Evolutionary conservation across 2,329 filamentous ascomycete species (phyloP), one percentile per base, ranked within the genome.

Genomic region (Colletotrichum plurivorum): DNA sequence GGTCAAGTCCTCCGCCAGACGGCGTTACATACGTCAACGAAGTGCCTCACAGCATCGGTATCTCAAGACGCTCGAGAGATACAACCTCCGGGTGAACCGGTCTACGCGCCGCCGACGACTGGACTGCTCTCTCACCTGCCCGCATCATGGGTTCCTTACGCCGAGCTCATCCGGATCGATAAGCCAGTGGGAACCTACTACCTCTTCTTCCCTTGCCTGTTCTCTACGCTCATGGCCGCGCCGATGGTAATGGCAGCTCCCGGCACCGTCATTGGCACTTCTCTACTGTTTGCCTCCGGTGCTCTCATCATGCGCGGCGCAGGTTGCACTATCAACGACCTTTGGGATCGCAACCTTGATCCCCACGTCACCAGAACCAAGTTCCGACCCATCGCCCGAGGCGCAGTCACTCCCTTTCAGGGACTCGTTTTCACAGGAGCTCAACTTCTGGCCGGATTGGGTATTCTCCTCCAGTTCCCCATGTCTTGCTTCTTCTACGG

Each of bases 311-410:
- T 97, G 93, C 92, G 94, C 70, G 93, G 94, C 56, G 93, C 94
- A 20, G 94, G 94, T 59, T 97, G 94, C 79, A 92, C 92, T 18
- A 94, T 97, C 81, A 97, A 97, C 78, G 94, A 97, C 78, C 89
- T 97, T 58, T 95, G 94, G 92, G 94, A 97, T 79, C 89, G 93
- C 63, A 93, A 96, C 74, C 90, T 97, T 16, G 94, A 97, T 79
- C 91, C 92, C 7, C 88, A 94, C 71, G 94, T 97, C 15, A 81
- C 87, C 2, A 88, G 94, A 55, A 97, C 93, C 6, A 88, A 91
- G 15, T 84, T 94, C 39, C 90, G 94, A 16, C 94, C 94, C 3
- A 92, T 97, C 70, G 94, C 94, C 1, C 89, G 94, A 13, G 88
- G 92, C 41, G 94, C 94, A 60, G 83, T 97, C 58, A 91, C 89